Evolutionary conservation across 768 basidiomycete species (phyloP).

Genomic region (Amanita rubescens): DNA sequence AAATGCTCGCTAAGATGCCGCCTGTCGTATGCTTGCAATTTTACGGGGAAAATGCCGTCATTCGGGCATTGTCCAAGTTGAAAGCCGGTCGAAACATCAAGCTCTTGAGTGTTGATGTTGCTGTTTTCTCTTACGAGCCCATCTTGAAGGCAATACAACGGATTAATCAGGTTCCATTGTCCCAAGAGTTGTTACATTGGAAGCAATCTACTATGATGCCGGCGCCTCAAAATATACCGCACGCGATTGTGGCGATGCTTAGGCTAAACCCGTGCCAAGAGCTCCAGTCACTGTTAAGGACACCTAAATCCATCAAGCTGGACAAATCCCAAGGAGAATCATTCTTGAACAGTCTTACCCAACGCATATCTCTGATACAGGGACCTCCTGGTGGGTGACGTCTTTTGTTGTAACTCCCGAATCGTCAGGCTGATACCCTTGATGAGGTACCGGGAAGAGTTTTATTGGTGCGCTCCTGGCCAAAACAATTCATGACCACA

Average conservation of each 20-base stretch:
- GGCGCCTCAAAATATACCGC: constrained; percentile 5
- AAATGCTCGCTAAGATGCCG: constrained; percentile 35
- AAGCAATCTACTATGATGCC: constrained; percentile 17
- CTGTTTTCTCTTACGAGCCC: constrained; percentile 57
- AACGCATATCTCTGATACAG: constrained; percentile 55
- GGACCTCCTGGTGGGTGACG: constrained; percentile 55
- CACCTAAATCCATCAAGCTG: constrained; percentile 34
- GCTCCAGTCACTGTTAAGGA: constrained; percentile 30
- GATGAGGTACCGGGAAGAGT: constrained; percentile 63
- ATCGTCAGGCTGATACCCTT: neutral
- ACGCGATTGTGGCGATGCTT: constrained; percentile 19
- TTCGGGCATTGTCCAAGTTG: constrained; percentile 32
- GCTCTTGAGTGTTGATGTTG: constrained; percentile 53
- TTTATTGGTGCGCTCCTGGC: constrained; percentile 65
- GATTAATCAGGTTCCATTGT: constrained; percentile 36
- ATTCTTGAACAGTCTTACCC: constrained; percentile 46
- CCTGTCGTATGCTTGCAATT: constrained; percentile 50
- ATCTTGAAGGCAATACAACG: constrained; percentile 50
- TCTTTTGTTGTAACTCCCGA: neutral
- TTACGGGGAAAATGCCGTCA: constrained; percentile 32
- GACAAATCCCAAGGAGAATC: constrained; percentile 44
- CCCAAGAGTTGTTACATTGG: constrained; percentile 50
- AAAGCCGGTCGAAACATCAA: constrained; percentile 28
- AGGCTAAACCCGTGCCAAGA: constrained; percentile 28
- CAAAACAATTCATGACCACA: constrained; percentile 46